Evolutionary conservation across 2,329 filamentous ascomycete species (phyloP), one percentile per base, ranked within the genome.

Genomic region (Didymella pinodella): DNA sequence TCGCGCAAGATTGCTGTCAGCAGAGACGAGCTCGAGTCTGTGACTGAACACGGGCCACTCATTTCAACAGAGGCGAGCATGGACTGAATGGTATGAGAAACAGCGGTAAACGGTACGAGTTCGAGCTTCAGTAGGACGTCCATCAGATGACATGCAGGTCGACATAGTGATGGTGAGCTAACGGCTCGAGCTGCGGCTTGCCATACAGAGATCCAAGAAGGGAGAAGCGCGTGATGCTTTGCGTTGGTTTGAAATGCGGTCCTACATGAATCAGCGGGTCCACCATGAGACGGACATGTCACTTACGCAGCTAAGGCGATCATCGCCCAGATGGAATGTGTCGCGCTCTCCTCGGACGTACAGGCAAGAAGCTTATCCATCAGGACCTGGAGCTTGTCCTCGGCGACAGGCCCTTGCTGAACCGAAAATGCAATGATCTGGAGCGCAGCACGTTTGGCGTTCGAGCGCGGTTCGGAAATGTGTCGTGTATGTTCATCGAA

Each of bases 21-120:
- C 40, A 99, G 76, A 2, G 84, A 81, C 18, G 94, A 80, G 3
- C 91, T 90, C 1, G 92, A 88, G 73, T 98, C 95, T n/a, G 89
- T 89, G 18, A 97, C 79, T 20, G 88, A 75, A 1, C 88, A 87
- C 7, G 95, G 94, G 0, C 93, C 93, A 72, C 89, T 94, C 34
- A 94, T 82, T 68, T 96, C 93, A 45, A 92, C 88, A 22, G 89
- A 89, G 5, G 87, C 86, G 11, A 96, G 82, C 58, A 96, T 89
- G 53, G 84, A 85, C 66, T 90, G 90, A 48, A 92, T 81, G 28
- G 89, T 88, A 57, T 92, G 87, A 2, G 87, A 86, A 16, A 93
- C 81, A 28, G 84, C 81, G 45, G 88, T 83, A 66, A 90, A 90
- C 0, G 87, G 81, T 11, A 97, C 75, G n/a, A 96, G 76, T 4